A percentile compares a stretch with the other conserved stretches of the same genome.
Conservation (phyloP, 345 rosid genomes). For the Corchorus olitorius region DNA sequence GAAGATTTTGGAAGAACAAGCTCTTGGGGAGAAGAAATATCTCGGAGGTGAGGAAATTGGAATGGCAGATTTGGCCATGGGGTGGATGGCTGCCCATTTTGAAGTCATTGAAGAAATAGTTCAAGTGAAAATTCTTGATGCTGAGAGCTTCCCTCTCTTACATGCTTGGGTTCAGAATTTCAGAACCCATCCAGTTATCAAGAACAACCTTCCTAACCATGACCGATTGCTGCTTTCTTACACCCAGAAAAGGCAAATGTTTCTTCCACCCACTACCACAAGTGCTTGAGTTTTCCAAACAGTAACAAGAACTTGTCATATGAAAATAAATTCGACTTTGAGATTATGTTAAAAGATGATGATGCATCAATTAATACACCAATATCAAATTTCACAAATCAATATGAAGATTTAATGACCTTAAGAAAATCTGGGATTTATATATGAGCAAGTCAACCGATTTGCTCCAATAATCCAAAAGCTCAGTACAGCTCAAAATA, state of each 20-base stretch:
- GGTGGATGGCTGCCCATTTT: constrained; percentile 33
- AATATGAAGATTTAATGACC: neutral
- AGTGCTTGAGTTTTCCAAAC: too few species aligned
- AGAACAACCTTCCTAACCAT: constrained; percentile 30
- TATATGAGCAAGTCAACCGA: neutral
- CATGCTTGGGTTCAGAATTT: constrained; percentile 37
- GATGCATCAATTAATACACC: too few species aligned
- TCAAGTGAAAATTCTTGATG: constrained; percentile 28
- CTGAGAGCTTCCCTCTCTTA: constrained; percentile 36
- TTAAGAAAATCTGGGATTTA: neutral
- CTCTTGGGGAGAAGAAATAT: constrained; percentile 32
- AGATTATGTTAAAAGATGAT: too few species aligned
- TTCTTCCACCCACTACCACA: constrained; percentile 18
- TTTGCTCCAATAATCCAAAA: neutral
- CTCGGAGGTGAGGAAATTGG: constrained; percentile 35
- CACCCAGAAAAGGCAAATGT: constrained; percentile 26
- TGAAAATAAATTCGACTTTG: too few species aligned
- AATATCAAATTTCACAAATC: too few species aligned
- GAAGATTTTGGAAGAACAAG: constrained; percentile 24
- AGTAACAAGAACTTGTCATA: too few species aligned
- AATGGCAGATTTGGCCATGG: constrained; percentile 30
- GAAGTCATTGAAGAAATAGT: constrained; percentile 32
- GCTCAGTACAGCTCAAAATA: neutral
- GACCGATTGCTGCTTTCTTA: constrained; percentile 23
- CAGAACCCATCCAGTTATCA: constrained; percentile 29